phyloP scores from a whole-genome alignment of 2,329 filamentous ascomycete genomes.

The Colletotrichum aenigma region DNA sequence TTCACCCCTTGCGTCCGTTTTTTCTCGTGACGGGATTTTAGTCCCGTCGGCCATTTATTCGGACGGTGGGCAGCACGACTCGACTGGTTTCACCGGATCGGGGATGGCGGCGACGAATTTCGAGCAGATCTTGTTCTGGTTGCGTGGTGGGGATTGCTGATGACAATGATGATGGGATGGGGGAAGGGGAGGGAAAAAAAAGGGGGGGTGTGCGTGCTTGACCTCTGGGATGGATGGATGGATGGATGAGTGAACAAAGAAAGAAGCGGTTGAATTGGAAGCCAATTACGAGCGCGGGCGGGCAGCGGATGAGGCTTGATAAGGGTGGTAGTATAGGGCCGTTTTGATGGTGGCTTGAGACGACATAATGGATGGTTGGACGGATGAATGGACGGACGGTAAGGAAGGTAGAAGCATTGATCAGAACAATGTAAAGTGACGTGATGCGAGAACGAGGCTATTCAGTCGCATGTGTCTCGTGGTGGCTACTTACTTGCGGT shows the following conservation, averaged over 20 bases:
- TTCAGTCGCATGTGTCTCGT: background rate
- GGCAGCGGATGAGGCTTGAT: background rate
- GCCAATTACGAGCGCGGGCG: background rate
- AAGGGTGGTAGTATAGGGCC: background rate
- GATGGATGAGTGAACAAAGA: background rate
- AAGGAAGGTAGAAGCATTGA: background rate
- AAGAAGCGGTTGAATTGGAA: background rate
- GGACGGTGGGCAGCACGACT: conserved; percentile 10
- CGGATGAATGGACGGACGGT: background rate
- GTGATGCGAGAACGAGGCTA: conserved; percentile 4
- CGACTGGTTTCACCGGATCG: conserved; percentile 12
- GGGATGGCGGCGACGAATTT: background rate
- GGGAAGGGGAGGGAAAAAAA: background rate
- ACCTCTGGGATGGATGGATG: background rate
- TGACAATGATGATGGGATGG: background rate
- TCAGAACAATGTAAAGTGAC: background rate
- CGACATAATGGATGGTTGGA: background rate
- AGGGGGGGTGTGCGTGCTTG: background rate
- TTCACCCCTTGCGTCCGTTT: conserved; percentile 4
- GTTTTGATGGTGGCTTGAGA: background rate
- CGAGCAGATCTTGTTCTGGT: background rate
- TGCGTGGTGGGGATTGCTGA: background rate
- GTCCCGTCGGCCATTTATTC: conserved; percentile 1
- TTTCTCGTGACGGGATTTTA: background rate
- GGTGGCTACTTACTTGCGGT: background rate